phyloP scores from a whole-genome alignment of 495 filamentous ascomycete species.

The Chaetomium fimeti region DNA sequence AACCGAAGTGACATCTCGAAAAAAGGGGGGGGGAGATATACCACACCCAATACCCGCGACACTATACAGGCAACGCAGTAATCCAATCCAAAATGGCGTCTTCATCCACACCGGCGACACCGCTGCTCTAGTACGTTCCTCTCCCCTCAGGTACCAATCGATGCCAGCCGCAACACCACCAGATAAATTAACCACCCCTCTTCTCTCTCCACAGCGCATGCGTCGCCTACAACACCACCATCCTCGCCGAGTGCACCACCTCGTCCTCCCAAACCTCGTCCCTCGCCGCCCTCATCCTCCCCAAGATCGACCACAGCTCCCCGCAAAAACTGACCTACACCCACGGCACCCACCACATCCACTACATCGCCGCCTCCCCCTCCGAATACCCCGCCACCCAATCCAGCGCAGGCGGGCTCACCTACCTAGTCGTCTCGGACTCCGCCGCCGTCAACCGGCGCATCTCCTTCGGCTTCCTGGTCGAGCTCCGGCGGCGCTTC shows the following conservation, averaged over 20 bases:
- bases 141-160: background rate
- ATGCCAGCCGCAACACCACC: background rate
- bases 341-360: conserved; percentile 84
- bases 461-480: conserved; percentile 87
- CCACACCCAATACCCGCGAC: background rate
- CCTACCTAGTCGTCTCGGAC: conserved; percentile 80
- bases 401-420: conserved; percentile 70
- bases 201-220: conserved; percentile 64
- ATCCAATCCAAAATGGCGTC: conserved; percentile 63
- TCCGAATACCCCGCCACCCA: conserved; percentile 53
- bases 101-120: conserved; percentile 71
- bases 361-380: conserved; percentile 88
- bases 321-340: conserved; percentile 93
- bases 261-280: conserved; percentile 67
- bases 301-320: conserved; percentile 79
- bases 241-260: conserved; percentile 86
- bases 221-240: conserved; percentile 86
- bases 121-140: conserved; percentile 67
- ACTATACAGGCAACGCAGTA: background rate
- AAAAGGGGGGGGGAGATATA: no score
- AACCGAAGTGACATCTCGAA: background rate
- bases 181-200: conserved; percentile 20
- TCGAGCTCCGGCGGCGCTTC: conserved; percentile 89
- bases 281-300: conserved; percentile 90
- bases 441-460: conserved; percentile 69